A percentile compares a stretch with the other conserved stretches of the same genome.
Evolutionary conservation across 192 early-diverging fungal species (phyloP).

Genomic region (Backusella liffmaniae): DNA sequence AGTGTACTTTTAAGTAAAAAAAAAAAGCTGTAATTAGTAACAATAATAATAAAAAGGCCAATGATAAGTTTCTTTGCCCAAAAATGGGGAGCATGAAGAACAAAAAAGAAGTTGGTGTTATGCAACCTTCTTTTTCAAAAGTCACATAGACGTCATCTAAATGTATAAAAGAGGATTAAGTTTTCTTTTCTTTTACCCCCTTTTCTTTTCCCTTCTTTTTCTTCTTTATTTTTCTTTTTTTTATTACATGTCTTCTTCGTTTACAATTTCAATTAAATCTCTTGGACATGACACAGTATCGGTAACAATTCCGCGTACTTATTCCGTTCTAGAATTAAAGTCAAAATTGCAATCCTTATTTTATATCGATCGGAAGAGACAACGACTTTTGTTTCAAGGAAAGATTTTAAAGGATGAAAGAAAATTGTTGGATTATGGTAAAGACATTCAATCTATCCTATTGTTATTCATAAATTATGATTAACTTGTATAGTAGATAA

Average conservation of each 20-base stretch:
- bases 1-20: background rate
- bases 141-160: constrained; percentile 5
- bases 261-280: constrained; percentile 20
- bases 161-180: background rate
- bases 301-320: constrained; percentile 35
- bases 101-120: background rate
- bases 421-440: constrained; percentile 43
- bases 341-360: constrained; percentile 38
- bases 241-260: background rate
- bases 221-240: background rate
- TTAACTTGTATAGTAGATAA: constrained; percentile 14
- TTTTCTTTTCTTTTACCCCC: background rate
- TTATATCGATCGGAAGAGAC: constrained; percentile 38
- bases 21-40: background rate
- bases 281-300: constrained; percentile 34
- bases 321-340: constrained; percentile 44
- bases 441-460: background rate
- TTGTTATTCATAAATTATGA: background rate
- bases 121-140: background rate
- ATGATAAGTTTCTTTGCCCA: background rate
- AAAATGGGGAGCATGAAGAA: background rate
- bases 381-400: constrained; percentile 50
- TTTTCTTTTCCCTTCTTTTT: background rate
- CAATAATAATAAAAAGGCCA: background rate
- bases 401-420: constrained; percentile 46